phyloP scores from a whole-genome alignment of 768 basidiomycete species.

The Lactarius indigo region DNA sequence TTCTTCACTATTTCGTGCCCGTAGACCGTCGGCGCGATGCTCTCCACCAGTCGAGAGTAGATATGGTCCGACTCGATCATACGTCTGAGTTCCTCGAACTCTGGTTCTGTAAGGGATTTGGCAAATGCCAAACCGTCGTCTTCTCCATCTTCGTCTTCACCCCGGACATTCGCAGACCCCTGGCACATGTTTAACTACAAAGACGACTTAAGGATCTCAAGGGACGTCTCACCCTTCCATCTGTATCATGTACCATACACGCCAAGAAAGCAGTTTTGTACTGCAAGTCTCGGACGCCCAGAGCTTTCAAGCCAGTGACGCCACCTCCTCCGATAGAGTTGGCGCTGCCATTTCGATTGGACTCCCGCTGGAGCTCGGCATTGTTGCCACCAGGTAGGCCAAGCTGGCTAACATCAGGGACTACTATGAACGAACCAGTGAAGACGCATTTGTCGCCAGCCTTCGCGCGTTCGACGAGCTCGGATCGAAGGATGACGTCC shows the following conservation, averaged over 20 bases:
- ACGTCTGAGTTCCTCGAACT: constrained; percentile 88
- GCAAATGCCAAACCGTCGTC: constrained; percentile 82
- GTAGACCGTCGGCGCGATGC: constrained; percentile 97
- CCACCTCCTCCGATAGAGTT: constrained; percentile 72
- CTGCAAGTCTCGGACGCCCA: constrained; percentile 93
- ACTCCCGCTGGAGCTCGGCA: constrained; percentile 86
- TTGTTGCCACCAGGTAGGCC: constrained; percentile 92
- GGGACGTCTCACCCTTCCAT: constrained; percentile 66
- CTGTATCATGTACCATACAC: constrained; percentile 93
- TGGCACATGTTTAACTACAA: constrained; percentile 30
- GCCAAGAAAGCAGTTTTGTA: constrained; percentile 99
- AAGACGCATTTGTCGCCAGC: constrained; percentile 99
- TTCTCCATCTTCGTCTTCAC: constrained; percentile 79
- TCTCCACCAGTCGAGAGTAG: constrained; percentile 88
- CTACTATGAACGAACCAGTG: constrained; percentile 96
- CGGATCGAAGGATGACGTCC: constrained; percentile 92
- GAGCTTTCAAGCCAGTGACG: constrained; percentile 88
- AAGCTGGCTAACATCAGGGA: constrained; percentile 95
- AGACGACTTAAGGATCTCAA: not conserved
- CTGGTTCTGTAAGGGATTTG: constrained; percentile 84
- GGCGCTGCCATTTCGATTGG: constrained; percentile 56
- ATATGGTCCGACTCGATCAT: constrained; percentile 97
- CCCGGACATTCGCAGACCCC: constrained; percentile 85
- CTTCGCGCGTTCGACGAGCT: constrained; percentile 97
- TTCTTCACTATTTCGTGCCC: constrained; percentile 99